Evolutionary conservation across 768 basidiomycete species (phyloP).

Genomic region (Panellus pusillus): DNA sequence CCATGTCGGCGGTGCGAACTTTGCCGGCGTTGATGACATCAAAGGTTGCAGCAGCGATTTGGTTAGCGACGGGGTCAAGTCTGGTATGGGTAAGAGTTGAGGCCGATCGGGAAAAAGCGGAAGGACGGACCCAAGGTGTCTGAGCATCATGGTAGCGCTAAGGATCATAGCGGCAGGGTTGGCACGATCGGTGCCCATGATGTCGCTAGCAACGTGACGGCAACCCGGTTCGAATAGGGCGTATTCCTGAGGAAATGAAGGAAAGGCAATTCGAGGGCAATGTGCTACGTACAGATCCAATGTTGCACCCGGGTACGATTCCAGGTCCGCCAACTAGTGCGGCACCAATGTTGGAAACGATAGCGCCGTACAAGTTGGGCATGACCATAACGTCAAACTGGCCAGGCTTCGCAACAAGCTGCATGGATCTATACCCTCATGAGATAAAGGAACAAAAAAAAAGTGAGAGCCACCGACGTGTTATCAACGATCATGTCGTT

Average conservation of each 20-base stretch:
- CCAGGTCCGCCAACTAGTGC: slow-evolving; percentile 98
- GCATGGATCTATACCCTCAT: slow-evolving; percentile 77
- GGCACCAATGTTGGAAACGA: slow-evolving; percentile 97
- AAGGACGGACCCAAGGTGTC: slow-evolving; percentile 81
- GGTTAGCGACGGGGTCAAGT: slow-evolving; percentile 91
- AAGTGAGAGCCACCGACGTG: slow-evolving; percentile 55
- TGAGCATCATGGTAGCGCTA: slow-evolving; percentile 96
- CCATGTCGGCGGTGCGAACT: slow-evolving; percentile 93
- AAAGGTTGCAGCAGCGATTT: slow-evolving; percentile 89
- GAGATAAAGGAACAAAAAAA: slow-evolving; percentile 1
- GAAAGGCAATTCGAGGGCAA: slow-evolving; percentile 11
- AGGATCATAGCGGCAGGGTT: slow-evolving; percentile 98
- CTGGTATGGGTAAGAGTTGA: slow-evolving; percentile 43
- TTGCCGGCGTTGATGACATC: slow-evolving; percentile 87
- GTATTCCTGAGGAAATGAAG: slow-evolving; percentile 63
- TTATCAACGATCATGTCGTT: slow-evolving; percentile 99
- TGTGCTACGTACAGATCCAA: slow-evolving; percentile 68
- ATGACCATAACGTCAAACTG: slow-evolving; percentile 99
- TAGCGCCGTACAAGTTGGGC: slow-evolving; percentile 96
- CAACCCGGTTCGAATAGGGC: slow-evolving; percentile 99
- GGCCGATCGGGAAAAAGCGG: slow-evolving; percentile 8
- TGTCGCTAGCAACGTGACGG: slow-evolving; percentile 91
- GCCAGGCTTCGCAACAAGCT: slow-evolving; percentile 91
- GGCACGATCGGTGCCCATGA: slow-evolving; percentile 94
- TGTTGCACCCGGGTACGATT: slow-evolving; percentile 96